Evolutionary conservation across 805 yeast genomes (phyloP).

Genomic region (Yarrowia alimentaria): DNA sequence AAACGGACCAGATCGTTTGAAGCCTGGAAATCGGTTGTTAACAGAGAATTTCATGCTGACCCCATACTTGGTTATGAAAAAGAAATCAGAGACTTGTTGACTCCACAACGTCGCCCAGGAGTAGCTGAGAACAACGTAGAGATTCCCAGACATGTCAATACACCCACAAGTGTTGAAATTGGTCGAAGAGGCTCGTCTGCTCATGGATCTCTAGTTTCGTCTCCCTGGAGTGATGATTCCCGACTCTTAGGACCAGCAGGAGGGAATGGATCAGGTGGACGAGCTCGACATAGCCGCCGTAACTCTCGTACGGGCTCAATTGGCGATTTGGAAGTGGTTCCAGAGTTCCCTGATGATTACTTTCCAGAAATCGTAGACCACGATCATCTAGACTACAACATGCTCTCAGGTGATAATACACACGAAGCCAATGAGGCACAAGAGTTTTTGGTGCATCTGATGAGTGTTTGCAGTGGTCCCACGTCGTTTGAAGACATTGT

Average conservation of each 20-base stretch:
- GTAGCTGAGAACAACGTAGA: background rate
- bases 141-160: background rate
- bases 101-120: too few relatives aligned
- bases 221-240: conserved; percentile 12
- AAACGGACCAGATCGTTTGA: too few relatives aligned
- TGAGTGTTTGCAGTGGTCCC: conserved; percentile 10
- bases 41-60: too few relatives aligned
- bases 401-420: conserved; percentile 1
- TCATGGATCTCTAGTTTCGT: background rate
- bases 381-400: conserved; percentile 1
- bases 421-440: conserved; percentile 15
- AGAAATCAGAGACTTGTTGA: too few relatives aligned
- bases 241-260: background rate
- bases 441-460: conserved; percentile 15
- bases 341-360: background rate
- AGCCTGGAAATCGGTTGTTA: too few relatives aligned
- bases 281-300: conserved; percentile 10
- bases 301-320: conserved; percentile 1
- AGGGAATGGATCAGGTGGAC: conserved; percentile 7
- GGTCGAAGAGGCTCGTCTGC: conserved; percentile 1
- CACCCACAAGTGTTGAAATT: background rate
- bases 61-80: background rate
- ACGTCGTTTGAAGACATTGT: conserved; percentile 31
- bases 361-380: background rate
- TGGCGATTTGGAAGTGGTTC: conserved; percentile 3